Evolutionary conservation across 2,329 filamentous ascomycete genomes (phyloP).

Genomic region (Fusarium abutilonis): DNA sequence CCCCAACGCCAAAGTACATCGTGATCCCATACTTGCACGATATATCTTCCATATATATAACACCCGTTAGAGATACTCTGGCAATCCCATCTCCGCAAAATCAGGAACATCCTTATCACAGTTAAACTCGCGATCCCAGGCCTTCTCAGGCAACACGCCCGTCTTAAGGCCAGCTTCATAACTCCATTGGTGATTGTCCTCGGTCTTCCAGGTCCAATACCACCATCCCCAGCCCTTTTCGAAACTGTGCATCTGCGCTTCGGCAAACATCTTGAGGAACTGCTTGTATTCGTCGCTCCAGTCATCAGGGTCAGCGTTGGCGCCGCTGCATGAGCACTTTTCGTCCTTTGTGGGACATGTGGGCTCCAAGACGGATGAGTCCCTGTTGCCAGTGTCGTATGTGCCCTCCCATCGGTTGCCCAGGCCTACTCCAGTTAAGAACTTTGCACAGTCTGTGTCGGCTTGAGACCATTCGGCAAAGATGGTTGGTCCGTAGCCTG

Average conservation of each 20-base stretch:
- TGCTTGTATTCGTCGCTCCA: slow-evolving; percentile 82
- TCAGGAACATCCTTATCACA: slow-evolving; percentile 68
- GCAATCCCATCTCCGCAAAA: slow-evolving; percentile 57
- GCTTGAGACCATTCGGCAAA: slow-evolving; percentile 98
- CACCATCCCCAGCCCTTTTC: slow-evolving; percentile 97
- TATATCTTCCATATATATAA: slow-evolving; percentile 14
- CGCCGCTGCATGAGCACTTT: slow-evolving; percentile 76
- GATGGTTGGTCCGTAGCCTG: slow-evolving; percentile 91
- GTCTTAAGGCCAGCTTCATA: slow-evolving; percentile 82
- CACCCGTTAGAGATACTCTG: slow-evolving; percentile 58
- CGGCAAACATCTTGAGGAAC: slow-evolving; percentile 88
- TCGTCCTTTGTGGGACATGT: slow-evolving; percentile 75
- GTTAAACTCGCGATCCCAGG: slow-evolving; percentile 75
- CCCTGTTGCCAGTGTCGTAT: slow-evolving; percentile 72
- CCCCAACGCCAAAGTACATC: slow-evolving; percentile 22
- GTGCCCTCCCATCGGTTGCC: slow-evolving; percentile 95
- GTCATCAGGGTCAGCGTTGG: slow-evolving; percentile 75
- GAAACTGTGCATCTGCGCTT: slow-evolving; percentile 95
- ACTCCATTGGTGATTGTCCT: slow-evolving; percentile 88
- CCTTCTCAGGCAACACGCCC: slow-evolving; percentile 81
- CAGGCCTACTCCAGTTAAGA: slow-evolving; percentile 88
- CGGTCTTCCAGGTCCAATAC: slow-evolving; percentile 99
- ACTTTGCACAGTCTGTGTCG: slow-evolving; percentile 89
- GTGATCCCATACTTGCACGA: slow-evolving; percentile 1
- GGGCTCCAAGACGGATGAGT: slow-evolving; percentile 71